These are phyloP conservation scores for Ambrosia artemisiifolia DNA, from an alignment of 129 eudicot genomes.

Conservation along the genomic window DNA sequence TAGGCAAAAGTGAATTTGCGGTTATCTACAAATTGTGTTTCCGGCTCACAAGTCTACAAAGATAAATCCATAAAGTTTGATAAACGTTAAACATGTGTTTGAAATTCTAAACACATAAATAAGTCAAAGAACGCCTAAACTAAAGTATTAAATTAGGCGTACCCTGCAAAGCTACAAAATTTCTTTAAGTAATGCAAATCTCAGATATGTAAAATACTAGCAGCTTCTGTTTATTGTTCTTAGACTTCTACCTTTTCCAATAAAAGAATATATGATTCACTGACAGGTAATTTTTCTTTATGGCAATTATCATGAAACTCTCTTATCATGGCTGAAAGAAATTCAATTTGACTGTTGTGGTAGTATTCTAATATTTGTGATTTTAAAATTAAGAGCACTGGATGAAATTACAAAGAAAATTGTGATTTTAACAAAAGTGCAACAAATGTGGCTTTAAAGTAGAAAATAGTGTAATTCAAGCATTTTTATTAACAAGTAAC, in stretches of 20 bases:
- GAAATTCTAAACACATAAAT: background rate
- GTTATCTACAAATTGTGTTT: background rate
- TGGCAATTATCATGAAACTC: background rate
- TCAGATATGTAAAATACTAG: background rate
- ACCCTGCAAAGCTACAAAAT: background rate
- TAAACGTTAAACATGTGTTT: background rate
- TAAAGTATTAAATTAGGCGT: background rate
- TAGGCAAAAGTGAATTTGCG: background rate
- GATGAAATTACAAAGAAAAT: background rate
- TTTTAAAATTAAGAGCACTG: background rate
- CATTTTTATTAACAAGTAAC: background rate
- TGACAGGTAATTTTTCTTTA: background rate
- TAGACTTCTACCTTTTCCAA: too few relatives aligned
- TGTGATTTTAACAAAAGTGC: background rate
- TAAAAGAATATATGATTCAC: background rate
- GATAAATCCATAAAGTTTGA: background rate
- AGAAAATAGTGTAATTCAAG: background rate
- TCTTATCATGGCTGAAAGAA: background rate
- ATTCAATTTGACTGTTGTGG: background rate
- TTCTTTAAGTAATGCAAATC: background rate
- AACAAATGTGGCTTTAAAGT: background rate
- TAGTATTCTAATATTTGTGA: background rate
- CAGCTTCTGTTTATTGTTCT: background rate
- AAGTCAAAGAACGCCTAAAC: background rate
- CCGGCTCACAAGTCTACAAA: background rate